A percentile compares a stretch with the other conserved stretches of the same genome.
These are phyloP conservation scores for Nematocida sp. DNA, from an alignment of 371 early-diverging fungal genomes.

Conservation along the genomic window DNA sequence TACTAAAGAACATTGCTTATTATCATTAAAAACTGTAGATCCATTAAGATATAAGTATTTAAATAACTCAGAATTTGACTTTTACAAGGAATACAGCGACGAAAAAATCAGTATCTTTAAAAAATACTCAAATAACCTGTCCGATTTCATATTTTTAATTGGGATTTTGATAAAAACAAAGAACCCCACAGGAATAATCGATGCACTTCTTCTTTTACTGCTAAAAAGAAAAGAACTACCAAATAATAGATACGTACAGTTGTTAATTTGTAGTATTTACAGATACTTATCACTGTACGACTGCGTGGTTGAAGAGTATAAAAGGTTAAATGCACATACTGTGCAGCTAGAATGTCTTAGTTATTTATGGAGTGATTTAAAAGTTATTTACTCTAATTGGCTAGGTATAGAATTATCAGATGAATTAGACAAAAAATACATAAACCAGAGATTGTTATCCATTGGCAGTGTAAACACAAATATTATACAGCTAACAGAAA, in stretches of 20 bases:
- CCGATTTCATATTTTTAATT: conserved; percentile 23
- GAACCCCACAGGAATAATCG: neutral
- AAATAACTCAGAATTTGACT: neutral
- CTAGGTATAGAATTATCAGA: neutral
- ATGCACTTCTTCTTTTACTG: conserved; percentile 12
- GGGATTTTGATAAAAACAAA: conserved; percentile 3
- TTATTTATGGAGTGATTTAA: conserved; percentile 48
- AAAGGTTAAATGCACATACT: neutral
- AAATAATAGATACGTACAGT: neutral
- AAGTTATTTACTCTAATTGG: neutral
- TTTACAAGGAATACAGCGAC: neutral
- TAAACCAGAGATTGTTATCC: neutral
- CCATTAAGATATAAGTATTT: neutral
- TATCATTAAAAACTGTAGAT: neutral
- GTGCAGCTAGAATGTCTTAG: conserved; percentile 32
- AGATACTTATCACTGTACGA: conserved; percentile 43
- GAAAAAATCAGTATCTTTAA: neutral
- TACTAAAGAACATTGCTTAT: no score
- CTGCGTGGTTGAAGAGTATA: neutral
- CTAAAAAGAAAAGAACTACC: neutral
- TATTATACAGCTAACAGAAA: neutral
- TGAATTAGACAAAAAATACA: neutral
- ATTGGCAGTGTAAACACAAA: neutral
- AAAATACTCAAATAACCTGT: neutral
- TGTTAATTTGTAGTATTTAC: conserved; percentile 33